These are phyloP conservation scores for Komagataella pastoris DNA, from an alignment of 805 yeast species.

Conservation along the genomic window DNA sequence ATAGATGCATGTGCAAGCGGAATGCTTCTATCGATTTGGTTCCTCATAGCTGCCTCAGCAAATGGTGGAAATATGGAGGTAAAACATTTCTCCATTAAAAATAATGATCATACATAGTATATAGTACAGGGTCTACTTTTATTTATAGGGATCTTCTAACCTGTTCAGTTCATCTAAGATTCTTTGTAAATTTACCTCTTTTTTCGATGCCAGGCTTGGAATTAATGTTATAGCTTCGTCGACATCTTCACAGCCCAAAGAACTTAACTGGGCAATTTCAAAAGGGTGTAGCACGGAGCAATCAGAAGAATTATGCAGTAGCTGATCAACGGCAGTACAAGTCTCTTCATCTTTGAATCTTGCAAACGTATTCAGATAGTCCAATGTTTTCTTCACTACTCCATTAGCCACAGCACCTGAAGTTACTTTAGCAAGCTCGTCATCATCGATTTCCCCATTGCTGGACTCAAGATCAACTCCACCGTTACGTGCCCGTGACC, in stretches of 20 bases:
- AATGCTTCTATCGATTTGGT: slow-evolving; percentile 29
- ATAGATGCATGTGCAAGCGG: slow-evolving; percentile 43
- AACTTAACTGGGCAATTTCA: slow-evolving; percentile 80
- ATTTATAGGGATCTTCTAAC: slow-evolving; percentile 30
- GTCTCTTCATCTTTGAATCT: slow-evolving; percentile 89
- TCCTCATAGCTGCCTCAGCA: slow-evolving; percentile 47
- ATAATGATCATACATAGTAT: not conserved
- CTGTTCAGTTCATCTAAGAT: slow-evolving; percentile 78
- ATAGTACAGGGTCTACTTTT: slow-evolving; percentile 1
- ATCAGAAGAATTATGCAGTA: slow-evolving; percentile 54
- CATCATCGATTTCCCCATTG: slow-evolving; percentile 27
- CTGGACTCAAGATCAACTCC: slow-evolving; percentile 33
- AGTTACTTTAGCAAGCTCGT: slow-evolving; percentile 33
- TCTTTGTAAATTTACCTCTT: slow-evolving; percentile 78
- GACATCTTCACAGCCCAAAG: slow-evolving; percentile 88
- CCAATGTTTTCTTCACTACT: slow-evolving; percentile 83
- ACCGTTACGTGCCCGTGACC: slow-evolving; percentile 13
- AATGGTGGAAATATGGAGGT: slow-evolving; percentile 70
- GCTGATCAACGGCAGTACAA: slow-evolving; percentile 83
- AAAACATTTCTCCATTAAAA: slow-evolving; percentile 31
- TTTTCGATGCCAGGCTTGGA: slow-evolving; percentile 77
- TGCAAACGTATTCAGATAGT: slow-evolving; percentile 73
- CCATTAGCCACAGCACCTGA: slow-evolving; percentile 70
- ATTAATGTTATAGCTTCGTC: slow-evolving; percentile 92
- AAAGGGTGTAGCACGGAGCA: slow-evolving; percentile 81